Percentiles rank a stretch among this genome's conserved stretches.
Evolutionary conservation across 73 alveolate species (phyloP).

Genomic region (Durusdinium trenchii): DNA sequence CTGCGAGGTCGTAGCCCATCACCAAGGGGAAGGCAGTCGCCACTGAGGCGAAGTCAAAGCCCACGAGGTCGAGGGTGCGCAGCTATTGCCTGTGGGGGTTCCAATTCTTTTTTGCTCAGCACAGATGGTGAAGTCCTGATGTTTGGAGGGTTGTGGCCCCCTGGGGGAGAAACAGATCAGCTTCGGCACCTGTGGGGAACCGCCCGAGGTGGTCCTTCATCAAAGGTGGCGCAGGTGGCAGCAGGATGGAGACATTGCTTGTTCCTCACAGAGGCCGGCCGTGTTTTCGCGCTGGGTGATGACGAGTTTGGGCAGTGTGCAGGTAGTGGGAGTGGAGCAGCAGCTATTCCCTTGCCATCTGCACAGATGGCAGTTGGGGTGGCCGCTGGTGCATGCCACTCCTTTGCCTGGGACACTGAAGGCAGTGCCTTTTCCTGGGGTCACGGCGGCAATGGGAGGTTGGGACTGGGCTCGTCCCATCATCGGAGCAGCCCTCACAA

Average conservation of each 20-base stretch:
- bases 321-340: constrained; percentile 66
- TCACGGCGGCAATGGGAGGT: constrained; percentile 67
- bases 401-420: constrained; percentile 22
- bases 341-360: constrained; percentile 45
- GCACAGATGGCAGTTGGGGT: constrained; percentile 23
- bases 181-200: constrained; percentile 82
- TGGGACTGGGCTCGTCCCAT: neutral
- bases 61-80: neutral
- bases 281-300: constrained; percentile 86
- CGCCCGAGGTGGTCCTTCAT: constrained; percentile 63
- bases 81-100: constrained; percentile 62
- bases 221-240: constrained; percentile 79
- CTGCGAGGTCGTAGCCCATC: neutral
- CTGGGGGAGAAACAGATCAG: constrained; percentile 61
- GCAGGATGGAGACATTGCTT: constrained; percentile 89
- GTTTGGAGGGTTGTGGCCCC: constrained; percentile 86
- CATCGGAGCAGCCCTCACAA: neutral
- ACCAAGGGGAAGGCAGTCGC: no score
- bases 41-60: neutral
- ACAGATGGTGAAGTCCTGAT: constrained; percentile 66
- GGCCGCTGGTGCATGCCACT: constrained; percentile 61
- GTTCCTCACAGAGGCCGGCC: constrained; percentile 83
- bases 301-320: constrained; percentile 91
- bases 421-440: constrained; percentile 68
- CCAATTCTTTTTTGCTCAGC: constrained; percentile 74